Percentiles rank a stretch among this genome's conserved stretches.
phyloP scores from a whole-genome alignment of 768 basidiomycete species.

The Leccinum subgranulosum region DNA sequence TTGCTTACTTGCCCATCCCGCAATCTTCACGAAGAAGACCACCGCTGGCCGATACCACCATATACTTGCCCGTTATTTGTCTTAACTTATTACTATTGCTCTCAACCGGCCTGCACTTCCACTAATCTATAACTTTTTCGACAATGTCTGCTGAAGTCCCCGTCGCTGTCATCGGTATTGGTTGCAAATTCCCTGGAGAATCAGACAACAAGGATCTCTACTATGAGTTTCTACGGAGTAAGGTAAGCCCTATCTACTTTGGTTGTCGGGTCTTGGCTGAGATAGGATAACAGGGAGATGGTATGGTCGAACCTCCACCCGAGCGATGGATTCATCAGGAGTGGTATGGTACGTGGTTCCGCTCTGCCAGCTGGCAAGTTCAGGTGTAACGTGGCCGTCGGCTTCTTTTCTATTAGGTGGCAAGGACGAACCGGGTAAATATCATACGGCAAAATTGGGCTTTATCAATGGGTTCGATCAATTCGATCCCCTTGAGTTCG shows the following conservation, averaged over 20 bases:
- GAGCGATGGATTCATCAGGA: constrained; percentile 30
- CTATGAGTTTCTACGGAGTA: constrained; percentile 30
- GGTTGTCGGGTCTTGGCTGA: not conserved
- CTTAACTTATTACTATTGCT: not conserved
- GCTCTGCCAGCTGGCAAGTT: not conserved
- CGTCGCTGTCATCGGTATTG: constrained; percentile 30
- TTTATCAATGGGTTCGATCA: constrained; percentile 32
- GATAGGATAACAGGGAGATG: constrained; percentile 24
- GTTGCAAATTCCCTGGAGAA: constrained; percentile 32
- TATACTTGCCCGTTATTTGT: not conserved
- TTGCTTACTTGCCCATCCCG: not conserved
- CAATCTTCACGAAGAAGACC: not conserved
- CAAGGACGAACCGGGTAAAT: constrained; percentile 32
- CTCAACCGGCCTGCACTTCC: not conserved
- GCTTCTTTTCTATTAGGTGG: constrained; percentile 13
- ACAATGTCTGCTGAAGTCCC: constrained; percentile 30
- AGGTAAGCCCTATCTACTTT: constrained; percentile 11
- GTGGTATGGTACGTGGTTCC: constrained; percentile 27
- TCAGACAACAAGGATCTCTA: constrained; percentile 31
- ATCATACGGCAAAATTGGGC: constrained; percentile 27
- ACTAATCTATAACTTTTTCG: not conserved
- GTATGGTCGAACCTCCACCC: constrained; percentile 25
- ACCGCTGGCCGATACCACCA: not conserved
- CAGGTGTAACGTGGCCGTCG: not conserved
- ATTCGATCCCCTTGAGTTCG: constrained; percentile 34